phyloP scores from a whole-genome alignment of 2,329 filamentous ascomycete genomes.

The Hymenoscyphus infarciens region DNA sequence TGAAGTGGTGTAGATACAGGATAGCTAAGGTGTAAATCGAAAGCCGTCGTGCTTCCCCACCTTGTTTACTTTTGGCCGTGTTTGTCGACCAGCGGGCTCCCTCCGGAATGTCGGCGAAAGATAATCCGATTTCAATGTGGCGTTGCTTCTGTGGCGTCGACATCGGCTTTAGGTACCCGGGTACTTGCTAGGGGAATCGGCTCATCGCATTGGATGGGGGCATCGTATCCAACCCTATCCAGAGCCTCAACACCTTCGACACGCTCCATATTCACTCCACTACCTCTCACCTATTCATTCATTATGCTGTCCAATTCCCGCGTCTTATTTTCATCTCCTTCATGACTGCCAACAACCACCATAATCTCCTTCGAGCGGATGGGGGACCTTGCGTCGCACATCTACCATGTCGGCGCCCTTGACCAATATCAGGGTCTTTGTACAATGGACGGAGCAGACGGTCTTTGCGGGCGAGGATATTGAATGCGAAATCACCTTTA shows the following conservation, averaged over 20 bases:
- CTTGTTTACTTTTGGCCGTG: constrained; percentile 13
- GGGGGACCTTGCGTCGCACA: constrained; percentile 22
- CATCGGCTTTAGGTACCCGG: background rate
- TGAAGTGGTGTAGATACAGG: background rate
- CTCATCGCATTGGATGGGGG: background rate
- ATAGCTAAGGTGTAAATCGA: background rate
- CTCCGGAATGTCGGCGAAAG: constrained; percentile 1
- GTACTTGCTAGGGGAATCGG: background rate
- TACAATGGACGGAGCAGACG: constrained; percentile 89
- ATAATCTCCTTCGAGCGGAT: constrained; percentile 25
- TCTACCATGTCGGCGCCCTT: constrained; percentile 41
- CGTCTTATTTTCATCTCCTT: constrained; percentile 17
- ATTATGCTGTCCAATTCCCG: constrained; percentile 28
- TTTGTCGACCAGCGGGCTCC: constrained; percentile 5
- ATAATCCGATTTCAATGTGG: background rate
- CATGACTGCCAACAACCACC: constrained; percentile 32
- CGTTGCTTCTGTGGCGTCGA: background rate
- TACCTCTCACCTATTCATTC: constrained; percentile 9
- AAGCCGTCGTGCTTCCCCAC: background rate
- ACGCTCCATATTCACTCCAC: background rate
- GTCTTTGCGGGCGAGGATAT: constrained; percentile 96
- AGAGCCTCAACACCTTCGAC: background rate
- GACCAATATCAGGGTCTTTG: constrained; percentile 88
- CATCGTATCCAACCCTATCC: background rate
- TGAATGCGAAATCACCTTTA: constrained; percentile 94